Evolutionary conservation across 768 basidiomycete species (phyloP).

Genomic region (Pilatotrama ljubarskyi): DNA sequence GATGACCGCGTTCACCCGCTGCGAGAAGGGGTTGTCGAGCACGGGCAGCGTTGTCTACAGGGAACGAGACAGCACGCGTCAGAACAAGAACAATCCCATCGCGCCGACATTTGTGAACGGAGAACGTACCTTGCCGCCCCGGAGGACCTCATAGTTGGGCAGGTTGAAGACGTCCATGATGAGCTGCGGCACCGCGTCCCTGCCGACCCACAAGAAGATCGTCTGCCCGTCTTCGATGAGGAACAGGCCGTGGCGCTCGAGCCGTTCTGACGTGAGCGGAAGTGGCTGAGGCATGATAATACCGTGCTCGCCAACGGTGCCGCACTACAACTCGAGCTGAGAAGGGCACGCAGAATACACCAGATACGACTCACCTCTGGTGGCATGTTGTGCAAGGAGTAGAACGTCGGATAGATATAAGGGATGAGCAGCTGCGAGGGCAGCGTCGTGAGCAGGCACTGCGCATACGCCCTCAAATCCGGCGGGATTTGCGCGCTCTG

Average conservation of each 20-base stretch:
- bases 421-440: slow-evolving; percentile 91
- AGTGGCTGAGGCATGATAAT: slow-evolving; percentile 85
- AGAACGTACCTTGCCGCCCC: slow-evolving; percentile 81
- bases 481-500: slow-evolving; percentile 97
- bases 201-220: slow-evolving; percentile 98
- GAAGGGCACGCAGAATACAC: background rate
- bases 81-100: too few species aligned
- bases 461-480: slow-evolving; percentile 94
- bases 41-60: slow-evolving; percentile 80
- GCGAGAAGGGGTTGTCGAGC: slow-evolving; percentile 93
- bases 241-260: slow-evolving; percentile 94
- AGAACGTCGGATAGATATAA: slow-evolving; percentile 94
- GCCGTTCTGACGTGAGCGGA: slow-evolving; percentile 90
- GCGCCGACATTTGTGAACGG: background rate
- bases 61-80: too few species aligned
- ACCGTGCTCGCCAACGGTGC: slow-evolving; percentile 87
- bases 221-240: slow-evolving; percentile 97
- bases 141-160: slow-evolving; percentile 82
- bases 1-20: slow-evolving; percentile 90
- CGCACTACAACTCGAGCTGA: slow-evolving; percentile 53
- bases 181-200: slow-evolving; percentile 95
- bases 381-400: slow-evolving; percentile 95
- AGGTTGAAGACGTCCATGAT: slow-evolving; percentile 93
- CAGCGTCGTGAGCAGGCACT: slow-evolving; percentile 85
- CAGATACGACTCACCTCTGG: slow-evolving; percentile 60